phyloP scores from a whole-genome alignment of 2,329 filamentous ascomycete genomes.

The Ophiostoma perfectum region DNA sequence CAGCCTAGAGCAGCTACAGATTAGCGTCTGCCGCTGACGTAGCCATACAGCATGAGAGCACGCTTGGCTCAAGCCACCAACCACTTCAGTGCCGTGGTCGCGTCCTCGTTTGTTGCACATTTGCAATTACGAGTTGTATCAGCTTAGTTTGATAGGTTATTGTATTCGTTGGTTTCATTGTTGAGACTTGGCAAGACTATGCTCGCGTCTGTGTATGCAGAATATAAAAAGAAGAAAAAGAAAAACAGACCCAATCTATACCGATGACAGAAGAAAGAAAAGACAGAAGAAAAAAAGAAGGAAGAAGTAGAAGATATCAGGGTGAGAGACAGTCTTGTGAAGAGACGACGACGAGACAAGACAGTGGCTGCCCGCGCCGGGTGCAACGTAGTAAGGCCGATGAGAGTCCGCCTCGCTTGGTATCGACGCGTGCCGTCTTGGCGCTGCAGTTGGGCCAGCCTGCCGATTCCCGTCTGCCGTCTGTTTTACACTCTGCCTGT shows the following conservation, averaged over 20 bases:
- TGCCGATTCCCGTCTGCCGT: background rate
- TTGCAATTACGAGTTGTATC: too few relatives aligned
- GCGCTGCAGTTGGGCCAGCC: background rate
- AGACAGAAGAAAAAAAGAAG: background rate
- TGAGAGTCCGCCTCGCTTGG: background rate
- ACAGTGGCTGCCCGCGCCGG: background rate
- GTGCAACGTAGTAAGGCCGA: background rate
- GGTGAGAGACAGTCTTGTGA: background rate
- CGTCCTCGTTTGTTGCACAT: too few relatives aligned
- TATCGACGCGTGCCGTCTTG: background rate
- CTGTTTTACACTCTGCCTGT: background rate
- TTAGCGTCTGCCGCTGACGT: background rate
- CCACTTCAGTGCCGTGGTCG: too few relatives aligned
- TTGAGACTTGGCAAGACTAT: background rate
- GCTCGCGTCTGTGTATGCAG: background rate
- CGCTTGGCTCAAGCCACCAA: background rate
- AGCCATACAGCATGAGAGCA: background rate
- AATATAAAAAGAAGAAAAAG: background rate
- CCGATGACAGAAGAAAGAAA: background rate
- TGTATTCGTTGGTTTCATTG: slow-evolving; percentile 4
- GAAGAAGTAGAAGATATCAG: background rate
- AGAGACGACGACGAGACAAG: background rate
- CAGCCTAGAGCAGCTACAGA: background rate
- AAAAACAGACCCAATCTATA: slow-evolving; percentile 7
- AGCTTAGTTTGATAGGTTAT: background rate